Percentiles rank a stretch among this genome's conserved stretches.
phyloP scores from a whole-genome alignment of 2,329 filamentous ascomycete genomes.

The Chaetomiaceae sp. region DNA sequence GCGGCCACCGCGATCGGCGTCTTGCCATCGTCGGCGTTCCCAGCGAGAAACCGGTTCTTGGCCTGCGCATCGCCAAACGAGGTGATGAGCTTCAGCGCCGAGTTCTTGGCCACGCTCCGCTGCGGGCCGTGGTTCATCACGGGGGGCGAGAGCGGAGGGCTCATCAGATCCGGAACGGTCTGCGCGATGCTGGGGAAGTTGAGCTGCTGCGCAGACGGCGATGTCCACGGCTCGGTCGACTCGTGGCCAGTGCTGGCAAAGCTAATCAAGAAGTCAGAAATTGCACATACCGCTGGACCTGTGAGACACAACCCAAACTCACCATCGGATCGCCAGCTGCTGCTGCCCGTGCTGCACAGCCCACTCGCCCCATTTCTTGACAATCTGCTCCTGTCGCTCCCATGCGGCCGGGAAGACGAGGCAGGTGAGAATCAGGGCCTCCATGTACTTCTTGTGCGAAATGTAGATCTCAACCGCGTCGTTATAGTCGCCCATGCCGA shows the following conservation, averaged over 20 bases:
- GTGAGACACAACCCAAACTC: slow-evolving; percentile 21
- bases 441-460: slow-evolving; percentile 85
- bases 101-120: slow-evolving; percentile 67
- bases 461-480: slow-evolving; percentile 96
- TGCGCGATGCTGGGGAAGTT: slow-evolving; percentile 47
- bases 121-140: slow-evolving; percentile 53
- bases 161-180: slow-evolving; percentile 55
- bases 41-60: slow-evolving; percentile 59
- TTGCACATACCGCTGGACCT: background rate
- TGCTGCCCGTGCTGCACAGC: slow-evolving; percentile 82
- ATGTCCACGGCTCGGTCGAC: slow-evolving; percentile 79
- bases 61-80: slow-evolving; percentile 63
- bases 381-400: slow-evolving; percentile 81
- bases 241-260: slow-evolving; percentile 88
- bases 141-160: slow-evolving; percentile 69
- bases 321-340: slow-evolving; percentile 81
- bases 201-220: slow-evolving; percentile 65
- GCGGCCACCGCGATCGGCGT: slow-evolving; percentile 79
- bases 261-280: slow-evolving; percentile 30
- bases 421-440: slow-evolving; percentile 83
- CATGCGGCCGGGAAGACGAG: slow-evolving; percentile 78
- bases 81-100: slow-evolving; percentile 85
- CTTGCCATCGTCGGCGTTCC: slow-evolving; percentile 45
- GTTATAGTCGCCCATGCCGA: slow-evolving; percentile 85
- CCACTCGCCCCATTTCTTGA: slow-evolving; percentile 92